Percentiles rank a stretch among this genome's conserved stretches.
Conservation (phyloP, 352 stramenopile genomes). For the Pythium oligandrum region DNA sequence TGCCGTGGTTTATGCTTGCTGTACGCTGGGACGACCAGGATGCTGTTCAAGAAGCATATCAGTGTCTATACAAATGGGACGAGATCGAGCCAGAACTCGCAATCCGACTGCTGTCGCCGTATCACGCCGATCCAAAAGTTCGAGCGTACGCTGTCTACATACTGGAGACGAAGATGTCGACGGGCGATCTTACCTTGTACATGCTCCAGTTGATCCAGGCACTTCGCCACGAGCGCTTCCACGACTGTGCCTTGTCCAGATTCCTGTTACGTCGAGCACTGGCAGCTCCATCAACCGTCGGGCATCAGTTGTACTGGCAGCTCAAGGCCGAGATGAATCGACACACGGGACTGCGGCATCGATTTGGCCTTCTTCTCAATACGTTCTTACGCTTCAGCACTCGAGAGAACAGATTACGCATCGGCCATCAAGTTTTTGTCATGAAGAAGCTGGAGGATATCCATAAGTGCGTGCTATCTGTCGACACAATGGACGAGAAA, state of each 20-base stretch:
- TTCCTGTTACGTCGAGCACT: constrained; percentile 17
- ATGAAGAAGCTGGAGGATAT: constrained; percentile 13
- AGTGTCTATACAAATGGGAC: constrained; percentile 27
- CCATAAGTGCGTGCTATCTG: constrained; percentile 7
- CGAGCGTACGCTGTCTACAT: constrained; percentile 15
- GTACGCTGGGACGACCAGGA: constrained; percentile 34
- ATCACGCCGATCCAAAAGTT: constrained; percentile 12
- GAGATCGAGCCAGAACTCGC: constrained; percentile 15
- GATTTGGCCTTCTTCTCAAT: constrained; percentile 14
- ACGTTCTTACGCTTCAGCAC: constrained; percentile 5
- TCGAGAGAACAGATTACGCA: not conserved
- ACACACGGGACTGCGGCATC: constrained; percentile 7
- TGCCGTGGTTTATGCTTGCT: constrained; percentile 38
- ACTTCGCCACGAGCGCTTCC: constrained; percentile 19
- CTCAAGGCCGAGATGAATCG: constrained; percentile 15
- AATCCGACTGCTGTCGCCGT: constrained; percentile 8
- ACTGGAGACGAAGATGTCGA: constrained; percentile 11
- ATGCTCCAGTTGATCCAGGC: constrained; percentile 28
- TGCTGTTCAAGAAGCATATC: constrained; percentile 30
- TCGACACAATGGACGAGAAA: constrained; percentile 15
- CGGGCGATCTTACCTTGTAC: constrained; percentile 3
- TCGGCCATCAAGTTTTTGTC: constrained; percentile 7
- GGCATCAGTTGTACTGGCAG: constrained; percentile 19
- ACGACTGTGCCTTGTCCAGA: constrained; percentile 10
- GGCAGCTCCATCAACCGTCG: constrained; percentile 6